Base-by-base conservation (phyloP, 352 stramenopile species). In the Phytopythium boreale region DNA sequence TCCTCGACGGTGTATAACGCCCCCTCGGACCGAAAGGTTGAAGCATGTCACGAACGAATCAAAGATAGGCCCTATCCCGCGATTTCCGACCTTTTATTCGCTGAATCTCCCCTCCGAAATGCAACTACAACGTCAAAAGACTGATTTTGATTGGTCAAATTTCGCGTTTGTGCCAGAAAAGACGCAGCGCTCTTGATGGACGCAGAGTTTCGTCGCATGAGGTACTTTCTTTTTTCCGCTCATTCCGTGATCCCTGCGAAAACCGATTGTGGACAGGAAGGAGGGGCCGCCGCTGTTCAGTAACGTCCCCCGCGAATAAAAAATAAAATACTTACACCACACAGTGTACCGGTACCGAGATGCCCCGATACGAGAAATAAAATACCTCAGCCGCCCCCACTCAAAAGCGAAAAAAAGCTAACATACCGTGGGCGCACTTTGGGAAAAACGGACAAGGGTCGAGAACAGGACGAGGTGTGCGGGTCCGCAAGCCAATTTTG, bases 191-290 rank as follows among this genome's bases (percentile, higher is more conserved):
- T 31, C 0, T 14, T 12, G 9, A 31, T 36, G 24, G 49, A 8
- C 49, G 26, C 17, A 36, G 2, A 0, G 24, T 39, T 56, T 10
- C 49, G 49, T 56, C 49, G 49, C 3, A 15, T 22, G 14, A 4
- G 49, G 49, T 37, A 15, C 15, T 24, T 9, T 53, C 14, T 15
- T 9, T 10, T 14, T 49, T 26, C 8, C 8, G 8, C 14, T 26
- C n/a, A 56, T 56, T 36, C 17, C 49, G 49, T 56, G 49, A 56
- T 56, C 49, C 49, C 49, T n/a, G 49, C 17, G 26, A 56, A 56
- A 56, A 26, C 17, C 15, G 26, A 56, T 56, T 22, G 15, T 46
- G 39, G 39, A n/a, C 39, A 46, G 39, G 15, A n/a, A 44, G 39
- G 39, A 44, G 39, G 39, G 10, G 39, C 39, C 15, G 34, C 10